Evolutionary conservation across 129 eudicot species (phyloP).

Genomic region (Oenanthe sinensis): DNA sequence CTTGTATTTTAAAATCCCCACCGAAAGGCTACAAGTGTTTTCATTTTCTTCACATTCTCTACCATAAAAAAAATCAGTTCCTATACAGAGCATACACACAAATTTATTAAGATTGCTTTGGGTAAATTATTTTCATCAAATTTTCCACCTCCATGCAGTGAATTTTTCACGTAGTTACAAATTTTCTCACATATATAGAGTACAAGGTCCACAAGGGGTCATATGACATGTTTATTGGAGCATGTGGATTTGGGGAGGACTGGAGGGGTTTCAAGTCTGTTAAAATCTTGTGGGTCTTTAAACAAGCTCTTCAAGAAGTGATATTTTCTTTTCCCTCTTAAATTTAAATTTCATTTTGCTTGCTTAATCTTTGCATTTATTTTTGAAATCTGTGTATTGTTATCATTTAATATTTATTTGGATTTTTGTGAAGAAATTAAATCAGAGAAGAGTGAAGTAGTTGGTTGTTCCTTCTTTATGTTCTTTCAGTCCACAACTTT

Average conservation of each 20-base stretch:
- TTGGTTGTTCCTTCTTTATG: background rate
- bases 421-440: background rate
- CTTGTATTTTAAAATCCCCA: background rate
- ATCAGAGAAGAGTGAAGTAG: background rate
- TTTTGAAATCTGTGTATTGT: conserved; percentile 3
- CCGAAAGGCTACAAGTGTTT: background rate
- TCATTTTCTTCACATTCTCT: background rate
- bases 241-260: conserved; percentile 40
- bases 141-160: background rate
- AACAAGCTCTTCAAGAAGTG: background rate
- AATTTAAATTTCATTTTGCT: background rate
- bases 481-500: background rate
- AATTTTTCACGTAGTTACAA: background rate
- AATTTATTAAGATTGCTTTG: no score
- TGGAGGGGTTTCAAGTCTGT: conserved; percentile 24
- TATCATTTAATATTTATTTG: background rate
- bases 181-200: background rate
- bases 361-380: background rate
- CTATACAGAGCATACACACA: no score
- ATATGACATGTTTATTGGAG: conserved; percentile 12
- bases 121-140: background rate
- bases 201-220: background rate
- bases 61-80: background rate
- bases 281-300: background rate
- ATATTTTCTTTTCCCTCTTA: background rate